phyloP scores from a whole-genome alignment of 2,329 filamentous ascomycete species.

The Neoarthrinium moseri region DNA sequence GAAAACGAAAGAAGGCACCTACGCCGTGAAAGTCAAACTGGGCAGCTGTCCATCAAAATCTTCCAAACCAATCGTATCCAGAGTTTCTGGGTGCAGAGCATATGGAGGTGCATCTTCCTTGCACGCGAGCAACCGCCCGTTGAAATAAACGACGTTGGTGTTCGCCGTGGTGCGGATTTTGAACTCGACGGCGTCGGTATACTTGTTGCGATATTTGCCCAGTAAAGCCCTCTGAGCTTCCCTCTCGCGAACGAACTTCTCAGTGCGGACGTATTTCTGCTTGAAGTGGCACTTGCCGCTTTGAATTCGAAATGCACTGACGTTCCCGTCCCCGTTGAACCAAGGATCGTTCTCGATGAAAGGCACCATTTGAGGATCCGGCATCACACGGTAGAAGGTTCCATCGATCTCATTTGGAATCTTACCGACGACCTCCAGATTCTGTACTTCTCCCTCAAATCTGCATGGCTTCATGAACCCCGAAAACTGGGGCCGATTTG shows the following conservation, averaged over 20 bases:
- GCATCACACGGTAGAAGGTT: constrained; percentile 34
- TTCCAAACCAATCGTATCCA: constrained; percentile 32
- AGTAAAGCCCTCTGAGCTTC: constrained; percentile 31
- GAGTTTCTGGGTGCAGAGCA: constrained; percentile 29
- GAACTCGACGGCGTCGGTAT: constrained; percentile 34
- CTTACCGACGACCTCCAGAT: constrained; percentile 24
- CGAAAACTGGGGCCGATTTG: constrained; percentile 3
- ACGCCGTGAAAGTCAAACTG: constrained; percentile 37
- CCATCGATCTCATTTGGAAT: constrained; percentile 29
- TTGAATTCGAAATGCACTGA: constrained; percentile 31
- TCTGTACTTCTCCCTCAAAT: constrained; percentile 32
- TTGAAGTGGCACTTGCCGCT: constrained; percentile 28
- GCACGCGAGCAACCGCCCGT: constrained; percentile 42
- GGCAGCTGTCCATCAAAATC: constrained; percentile 32
- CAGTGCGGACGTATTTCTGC: constrained; percentile 36
- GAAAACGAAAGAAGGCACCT: too few species aligned
- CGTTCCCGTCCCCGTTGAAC: constrained; percentile 37
- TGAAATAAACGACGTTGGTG: constrained; percentile 51
- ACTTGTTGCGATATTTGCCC: constrained; percentile 39
- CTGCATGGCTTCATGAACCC: constrained; percentile 27
- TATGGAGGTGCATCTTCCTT: constrained; percentile 38
- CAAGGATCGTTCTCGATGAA: constrained; percentile 29
- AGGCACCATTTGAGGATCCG: constrained; percentile 31
- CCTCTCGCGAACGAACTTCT: constrained; percentile 36
- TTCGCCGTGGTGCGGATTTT: constrained; percentile 39